phyloP scores from a whole-genome alignment of 2,329 filamentous ascomycete genomes.

The Xylaria sp. region DNA sequence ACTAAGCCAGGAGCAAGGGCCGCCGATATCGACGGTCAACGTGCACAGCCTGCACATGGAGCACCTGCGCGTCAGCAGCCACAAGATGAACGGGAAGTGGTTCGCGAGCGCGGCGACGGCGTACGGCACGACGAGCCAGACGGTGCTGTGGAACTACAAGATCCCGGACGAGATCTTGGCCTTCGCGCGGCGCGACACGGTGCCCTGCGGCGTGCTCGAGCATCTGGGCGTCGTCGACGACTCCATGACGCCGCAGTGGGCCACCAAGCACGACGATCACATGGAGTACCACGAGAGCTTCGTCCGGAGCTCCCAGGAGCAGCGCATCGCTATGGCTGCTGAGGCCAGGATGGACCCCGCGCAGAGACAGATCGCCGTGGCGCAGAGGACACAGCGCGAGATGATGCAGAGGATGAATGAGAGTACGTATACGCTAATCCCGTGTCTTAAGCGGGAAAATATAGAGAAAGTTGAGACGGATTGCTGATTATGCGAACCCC shows the following conservation, averaged over 20 bases:
- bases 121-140: slow-evolving; percentile 63
- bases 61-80: slow-evolving; percentile 55
- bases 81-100: slow-evolving; percentile 59
- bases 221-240: slow-evolving; percentile 61
- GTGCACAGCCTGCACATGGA: slow-evolving; percentile 58
- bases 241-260: slow-evolving; percentile 65
- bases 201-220: slow-evolving; percentile 70
- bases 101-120: slow-evolving; percentile 67
- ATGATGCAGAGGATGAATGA: slow-evolving; percentile 58
- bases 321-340: slow-evolving; percentile 54
- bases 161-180: slow-evolving; percentile 63
- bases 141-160: slow-evolving; percentile 69
- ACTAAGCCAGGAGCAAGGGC: slow-evolving; percentile 52
- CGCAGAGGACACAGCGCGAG: slow-evolving; percentile 56
- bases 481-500: neutral
- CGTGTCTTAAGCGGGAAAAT: neutral
- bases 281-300: slow-evolving; percentile 51
- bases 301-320: slow-evolving; percentile 53
- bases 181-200: slow-evolving; percentile 62
- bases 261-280: slow-evolving; percentile 54
- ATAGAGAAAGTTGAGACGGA: neutral
- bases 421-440: slow-evolving; percentile 50
- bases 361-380: slow-evolving; percentile 54
- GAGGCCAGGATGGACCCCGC: slow-evolving; percentile 58
- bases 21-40: slow-evolving; percentile 42